Percentiles rank a stretch among this genome's conserved stretches.
Conservation (phyloP, 2,329 filamentous ascomycete species). For the Cercospora sojina region DNA sequence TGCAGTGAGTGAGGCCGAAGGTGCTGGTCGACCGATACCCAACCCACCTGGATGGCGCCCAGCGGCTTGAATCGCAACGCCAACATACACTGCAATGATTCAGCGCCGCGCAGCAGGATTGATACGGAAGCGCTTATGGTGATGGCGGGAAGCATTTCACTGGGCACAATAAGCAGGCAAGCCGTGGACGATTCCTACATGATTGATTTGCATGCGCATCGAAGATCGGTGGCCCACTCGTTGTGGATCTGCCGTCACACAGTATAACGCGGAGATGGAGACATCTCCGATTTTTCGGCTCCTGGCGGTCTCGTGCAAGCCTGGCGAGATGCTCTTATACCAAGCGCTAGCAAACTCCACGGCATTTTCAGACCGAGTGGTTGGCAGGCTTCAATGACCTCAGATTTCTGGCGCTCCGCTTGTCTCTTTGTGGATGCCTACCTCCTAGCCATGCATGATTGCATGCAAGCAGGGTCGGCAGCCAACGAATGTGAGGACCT, state of each 20-base stretch:
- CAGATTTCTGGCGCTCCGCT: not conserved
- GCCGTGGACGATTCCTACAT: not conserved
- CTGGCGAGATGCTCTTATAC: too few relatives aligned
- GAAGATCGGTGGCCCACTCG: not conserved
- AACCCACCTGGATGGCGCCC: slow-evolving; percentile 37
- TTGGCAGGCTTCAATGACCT: not conserved
- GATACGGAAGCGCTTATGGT: not conserved
- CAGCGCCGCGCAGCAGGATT: not conserved
- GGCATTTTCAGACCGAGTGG: not conserved
- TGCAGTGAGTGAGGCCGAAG: slow-evolving; percentile 31
- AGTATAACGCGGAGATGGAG: not conserved
- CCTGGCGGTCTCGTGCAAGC: not conserved
- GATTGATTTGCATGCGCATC: not conserved
- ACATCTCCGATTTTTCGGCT: not conserved
- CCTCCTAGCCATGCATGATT: too few relatives aligned
- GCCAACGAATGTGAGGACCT: not conserved
- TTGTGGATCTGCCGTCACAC: not conserved
- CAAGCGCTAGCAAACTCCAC: too few relatives aligned
- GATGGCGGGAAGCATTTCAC: not conserved
- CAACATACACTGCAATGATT: not conserved
- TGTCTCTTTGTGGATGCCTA: not conserved
- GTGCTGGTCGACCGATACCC: slow-evolving; percentile 27
- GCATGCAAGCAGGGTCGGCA: not conserved
- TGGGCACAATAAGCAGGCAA: not conserved
- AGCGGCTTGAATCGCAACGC: not conserved